Base-by-base conservation (phyloP, 1,139 yeast species). In the Geotrichum carabidarum region DNA sequence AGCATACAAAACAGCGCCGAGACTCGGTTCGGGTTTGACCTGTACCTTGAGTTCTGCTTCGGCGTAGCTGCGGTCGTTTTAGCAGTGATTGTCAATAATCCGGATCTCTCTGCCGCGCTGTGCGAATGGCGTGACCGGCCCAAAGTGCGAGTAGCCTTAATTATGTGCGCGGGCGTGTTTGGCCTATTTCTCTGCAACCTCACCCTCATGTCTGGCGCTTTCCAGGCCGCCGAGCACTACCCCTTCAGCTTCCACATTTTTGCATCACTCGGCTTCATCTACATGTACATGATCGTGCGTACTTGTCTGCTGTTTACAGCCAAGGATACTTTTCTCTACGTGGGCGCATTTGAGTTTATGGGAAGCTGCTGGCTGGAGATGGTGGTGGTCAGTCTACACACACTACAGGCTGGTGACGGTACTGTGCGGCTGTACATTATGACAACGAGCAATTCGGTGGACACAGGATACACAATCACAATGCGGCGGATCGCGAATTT, bases 381-480 rank as follows among this genome's bases (percentile, higher is more conserved):
- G 32, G 41, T 40, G 31, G 34, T 51, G 12, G 40, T 51, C n/a
- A 44, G 50, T 14, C 47, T 32, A 43, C 55, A 51, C 27, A n/a
- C 44, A 7, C 27, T 41, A 6, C 31, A 46, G n/a, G 44, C 50
- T 8, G 51, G 48, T 7, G 55, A 51, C 27, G 55, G 55, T 9
- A 46, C 51, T 6, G 4, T 44, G 1, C 50, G 48, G n/a, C 18
- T 51, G 18, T 51, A 46, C 42, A 8, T 36, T 18, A 37, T 51
- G n/a, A 38, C 50, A 5, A 51, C 55, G 8, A 51, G 55, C 12
- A 48, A 44, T 5, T 46, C 49, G 9, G 38, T 8, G 9, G 49
- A 46, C 31, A 30, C 44, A 11, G 35, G 40, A 8, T 15, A 5
- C 7, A n/a, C 9, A 12, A 30, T 37, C 7, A 30, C 37, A 17